phyloP scores from a whole-genome alignment of 129 eudicot species.

The Flaveria linearis region DNA sequence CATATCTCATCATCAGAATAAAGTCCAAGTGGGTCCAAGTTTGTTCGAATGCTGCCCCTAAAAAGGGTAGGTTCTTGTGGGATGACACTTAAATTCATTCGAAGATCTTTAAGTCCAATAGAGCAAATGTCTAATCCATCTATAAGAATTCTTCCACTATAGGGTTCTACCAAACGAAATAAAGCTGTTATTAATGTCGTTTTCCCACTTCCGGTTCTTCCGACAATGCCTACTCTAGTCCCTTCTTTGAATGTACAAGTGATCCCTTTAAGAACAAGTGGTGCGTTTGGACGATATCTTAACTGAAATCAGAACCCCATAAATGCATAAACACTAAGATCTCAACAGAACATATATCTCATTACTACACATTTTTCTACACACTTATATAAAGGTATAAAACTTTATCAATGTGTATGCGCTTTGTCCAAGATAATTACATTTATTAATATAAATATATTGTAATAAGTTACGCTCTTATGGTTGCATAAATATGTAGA shows the following conservation, averaged over 20 bases:
- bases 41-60: conserved; percentile 67
- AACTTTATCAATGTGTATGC: not conserved
- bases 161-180: conserved; percentile 77
- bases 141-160: conserved; percentile 53
- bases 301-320: conserved; percentile 42
- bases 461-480: not conserved
- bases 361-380: not conserved
- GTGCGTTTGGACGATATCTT: conserved; percentile 80
- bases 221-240: conserved; percentile 79
- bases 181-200: conserved; percentile 76
- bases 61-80: conserved; percentile 96
- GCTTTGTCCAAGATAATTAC: not conserved
- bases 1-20: conserved; percentile 79
- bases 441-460: not conserved
- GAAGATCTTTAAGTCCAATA: conserved; percentile 73
- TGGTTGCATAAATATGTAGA: not conserved
- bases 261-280: conserved; percentile 81
- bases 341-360: not conserved
- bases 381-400: not conserved
- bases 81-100: conserved; percentile 78
- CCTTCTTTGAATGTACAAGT: conserved; percentile 79
- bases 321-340: conserved; percentile 3
- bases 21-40: conserved; percentile 70
- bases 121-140: conserved; percentile 70
- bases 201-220: conserved; percentile 95